These are phyloP conservation scores for Trypanosoma brucei DNA, from an alignment of 208 protist species.

Conservation along the genomic window DNA sequence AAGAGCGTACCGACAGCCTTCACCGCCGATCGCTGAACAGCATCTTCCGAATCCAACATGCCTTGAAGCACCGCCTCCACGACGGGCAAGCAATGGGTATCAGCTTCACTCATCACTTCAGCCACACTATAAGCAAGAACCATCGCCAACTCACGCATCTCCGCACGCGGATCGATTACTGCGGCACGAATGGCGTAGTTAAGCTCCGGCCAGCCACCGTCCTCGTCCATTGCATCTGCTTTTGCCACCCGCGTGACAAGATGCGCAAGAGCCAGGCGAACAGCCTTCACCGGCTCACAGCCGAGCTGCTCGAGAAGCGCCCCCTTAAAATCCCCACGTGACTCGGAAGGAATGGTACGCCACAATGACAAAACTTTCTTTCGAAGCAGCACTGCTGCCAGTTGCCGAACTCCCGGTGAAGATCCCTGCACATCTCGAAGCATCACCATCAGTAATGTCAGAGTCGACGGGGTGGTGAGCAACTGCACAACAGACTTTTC, in stretches of 20 bases:
- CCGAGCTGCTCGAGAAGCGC: constrained; percentile 65
- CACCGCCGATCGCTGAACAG: constrained; percentile 57
- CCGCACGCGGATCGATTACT: constrained; percentile 35
- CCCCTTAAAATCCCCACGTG: constrained; percentile 46
- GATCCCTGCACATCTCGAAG: constrained; percentile 32
- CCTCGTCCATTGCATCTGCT: constrained; percentile 39
- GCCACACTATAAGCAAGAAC: constrained; percentile 73
- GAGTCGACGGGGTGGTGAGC: constrained; percentile 36
- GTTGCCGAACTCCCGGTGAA: constrained; percentile 60
- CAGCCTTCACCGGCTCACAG: constrained; percentile 46
- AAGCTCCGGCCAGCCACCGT: constrained; percentile 61
- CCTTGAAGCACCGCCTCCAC: constrained; percentile 61
- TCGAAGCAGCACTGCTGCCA: constrained; percentile 78
- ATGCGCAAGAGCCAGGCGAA: constrained; percentile 81
- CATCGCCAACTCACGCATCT: constrained; percentile 85
- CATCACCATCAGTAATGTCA: constrained; percentile 46
- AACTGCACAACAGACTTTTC: constrained; percentile 41
- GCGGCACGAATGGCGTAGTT: constrained; percentile 45
- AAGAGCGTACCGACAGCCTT: constrained; percentile 60
- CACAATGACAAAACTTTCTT: constrained; percentile 76
- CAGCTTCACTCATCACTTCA: constrained; percentile 52
- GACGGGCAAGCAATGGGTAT: constrained; percentile 25
- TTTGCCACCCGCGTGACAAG: constrained; percentile 68
- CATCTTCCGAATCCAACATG: constrained; percentile 44
- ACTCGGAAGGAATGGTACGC: constrained; percentile 32